Conservation (phyloP, 2,329 filamentous ascomycete species). For the Cladosporium sp. region DNA sequence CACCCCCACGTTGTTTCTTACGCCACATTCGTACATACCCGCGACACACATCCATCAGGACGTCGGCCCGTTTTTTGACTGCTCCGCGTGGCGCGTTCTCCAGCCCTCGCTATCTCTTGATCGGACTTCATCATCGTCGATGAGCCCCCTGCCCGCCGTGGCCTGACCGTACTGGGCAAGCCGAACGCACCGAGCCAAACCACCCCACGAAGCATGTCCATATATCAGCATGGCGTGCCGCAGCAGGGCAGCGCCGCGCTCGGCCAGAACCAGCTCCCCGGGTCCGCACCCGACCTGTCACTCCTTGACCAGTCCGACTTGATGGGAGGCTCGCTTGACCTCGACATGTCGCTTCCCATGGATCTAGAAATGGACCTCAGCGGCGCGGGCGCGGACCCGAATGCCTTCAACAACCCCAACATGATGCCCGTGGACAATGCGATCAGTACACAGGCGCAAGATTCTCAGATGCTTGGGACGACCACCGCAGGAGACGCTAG, state of each 20-base stretch:
- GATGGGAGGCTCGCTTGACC: slow-evolving; percentile 36
- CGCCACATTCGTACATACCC: no score
- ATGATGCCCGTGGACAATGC: not conserved
- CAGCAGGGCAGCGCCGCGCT: slow-evolving; percentile 3
- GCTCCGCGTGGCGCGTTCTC: not conserved
- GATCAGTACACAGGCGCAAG: slow-evolving; percentile 4
- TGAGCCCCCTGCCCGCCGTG: slow-evolving; percentile 6
- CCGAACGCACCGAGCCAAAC: slow-evolving; percentile 3
- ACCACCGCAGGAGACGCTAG: not conserved
- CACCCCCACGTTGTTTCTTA: no score
- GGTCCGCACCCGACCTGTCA: slow-evolving; percentile 50
- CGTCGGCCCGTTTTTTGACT: no score
- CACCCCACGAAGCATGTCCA: slow-evolving; percentile 1
- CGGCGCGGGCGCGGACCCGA: slow-evolving; percentile 28
- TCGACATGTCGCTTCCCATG: slow-evolving; percentile 44
- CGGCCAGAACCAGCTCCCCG: slow-evolving; percentile 23
- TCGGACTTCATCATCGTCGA: slow-evolving; percentile 9
- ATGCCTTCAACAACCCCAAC: slow-evolving; percentile 15
- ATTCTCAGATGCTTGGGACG: slow-evolving; percentile 14
- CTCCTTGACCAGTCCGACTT: slow-evolving; percentile 58
- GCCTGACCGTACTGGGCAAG: slow-evolving; percentile 5
- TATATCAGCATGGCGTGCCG: slow-evolving; percentile 8
- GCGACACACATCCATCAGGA: no score
- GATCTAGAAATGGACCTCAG: slow-evolving; percentile 41
- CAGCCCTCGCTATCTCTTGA: slow-evolving; percentile 1